Conservation (phyloP, 495 filamentous ascomycete genomes). For the Glarea lozoyensis region DNA sequence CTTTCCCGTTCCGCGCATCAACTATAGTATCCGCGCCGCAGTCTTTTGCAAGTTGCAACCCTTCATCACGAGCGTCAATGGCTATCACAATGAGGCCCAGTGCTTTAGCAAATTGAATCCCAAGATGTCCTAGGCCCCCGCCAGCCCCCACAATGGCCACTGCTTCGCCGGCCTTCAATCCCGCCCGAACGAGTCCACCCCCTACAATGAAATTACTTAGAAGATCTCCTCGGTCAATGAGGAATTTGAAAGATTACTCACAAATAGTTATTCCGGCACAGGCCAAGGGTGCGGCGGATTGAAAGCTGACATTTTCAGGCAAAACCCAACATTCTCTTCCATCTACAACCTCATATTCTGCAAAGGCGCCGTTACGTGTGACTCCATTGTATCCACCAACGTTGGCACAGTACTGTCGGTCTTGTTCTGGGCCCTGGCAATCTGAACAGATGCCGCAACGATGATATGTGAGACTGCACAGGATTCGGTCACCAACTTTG, state of each 20-base stretch:
- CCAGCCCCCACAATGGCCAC: conserved; percentile 45
- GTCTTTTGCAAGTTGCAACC: conserved; percentile 32
- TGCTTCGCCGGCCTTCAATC: conserved; percentile 36
- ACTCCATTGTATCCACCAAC: conserved; percentile 31
- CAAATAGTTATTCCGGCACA: conserved; percentile 44
- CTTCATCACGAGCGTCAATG: conserved; percentile 47
- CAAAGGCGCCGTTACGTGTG: conserved; percentile 39
- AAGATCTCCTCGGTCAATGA: background rate
- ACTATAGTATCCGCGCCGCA: conserved; percentile 40
- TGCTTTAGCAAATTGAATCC: conserved; percentile 44
- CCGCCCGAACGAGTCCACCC: conserved; percentile 36
- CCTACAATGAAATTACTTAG: conserved; percentile 6
- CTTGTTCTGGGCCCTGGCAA: conserved; percentile 33
- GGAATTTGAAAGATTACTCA: conserved; percentile 18
- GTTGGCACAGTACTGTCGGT: conserved; percentile 37
- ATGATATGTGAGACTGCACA: conserved; percentile 37
- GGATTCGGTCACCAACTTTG: conserved; percentile 35
- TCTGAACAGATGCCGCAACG: conserved; percentile 40
- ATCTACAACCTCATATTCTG: conserved; percentile 44
- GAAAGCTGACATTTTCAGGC: conserved; percentile 37
- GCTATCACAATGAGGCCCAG: conserved; percentile 42
- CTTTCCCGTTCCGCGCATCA: conserved; percentile 39
- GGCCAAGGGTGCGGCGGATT: conserved; percentile 44
- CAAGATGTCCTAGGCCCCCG: conserved; percentile 49
- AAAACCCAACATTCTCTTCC: conserved; percentile 31